Percentiles rank a stretch among this genome's conserved stretches.
These are phyloP conservation scores for Coemansia interrupta DNA, from an alignment of 192 early-diverging fungal genomes.

Conservation along the genomic window DNA sequence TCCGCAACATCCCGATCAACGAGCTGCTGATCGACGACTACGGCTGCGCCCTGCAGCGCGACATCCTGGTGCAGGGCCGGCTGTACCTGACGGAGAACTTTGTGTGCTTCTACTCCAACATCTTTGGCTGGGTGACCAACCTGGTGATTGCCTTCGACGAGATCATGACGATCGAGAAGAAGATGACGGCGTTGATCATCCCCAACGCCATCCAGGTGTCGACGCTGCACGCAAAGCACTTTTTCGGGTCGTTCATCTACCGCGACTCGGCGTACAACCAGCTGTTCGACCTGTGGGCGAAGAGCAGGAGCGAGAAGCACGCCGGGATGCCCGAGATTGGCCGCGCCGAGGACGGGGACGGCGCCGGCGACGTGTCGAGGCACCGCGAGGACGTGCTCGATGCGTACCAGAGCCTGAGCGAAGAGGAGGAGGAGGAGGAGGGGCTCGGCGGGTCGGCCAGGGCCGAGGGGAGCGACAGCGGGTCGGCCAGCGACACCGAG, in stretches of 20 bases:
- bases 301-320: slow-evolving; percentile 38
- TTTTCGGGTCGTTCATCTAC: slow-evolving; percentile 82
- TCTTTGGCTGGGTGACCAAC: slow-evolving; percentile 86
- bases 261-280: slow-evolving; percentile 75
- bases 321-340: slow-evolving; percentile 46
- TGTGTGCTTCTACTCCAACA: slow-evolving; percentile 83
- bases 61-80: slow-evolving; percentile 82
- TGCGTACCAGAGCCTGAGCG: slow-evolving; percentile 47
- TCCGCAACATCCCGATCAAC: slow-evolving; percentile 54
- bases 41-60: slow-evolving; percentile 83
- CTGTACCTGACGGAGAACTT: slow-evolving; percentile 77
- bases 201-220: slow-evolving; percentile 85
- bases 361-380: slow-evolving; percentile 36
- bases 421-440: slow-evolving; percentile 11
- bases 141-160: slow-evolving; percentile 73
- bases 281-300: slow-evolving; percentile 65
- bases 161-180: slow-evolving; percentile 80
- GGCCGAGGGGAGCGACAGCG: slow-evolving; percentile 2
- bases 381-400: slow-evolving; percentile 30
- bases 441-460: background rate
- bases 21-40: slow-evolving; percentile 63
- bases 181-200: slow-evolving; percentile 77
- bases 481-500: slow-evolving; percentile 23
- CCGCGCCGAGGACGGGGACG: slow-evolving; percentile 32
- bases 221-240: slow-evolving; percentile 68